Evolutionary conservation across 2,329 filamentous ascomycete genomes (phyloP).

Genomic region (Pezizomycotina sp.): DNA sequence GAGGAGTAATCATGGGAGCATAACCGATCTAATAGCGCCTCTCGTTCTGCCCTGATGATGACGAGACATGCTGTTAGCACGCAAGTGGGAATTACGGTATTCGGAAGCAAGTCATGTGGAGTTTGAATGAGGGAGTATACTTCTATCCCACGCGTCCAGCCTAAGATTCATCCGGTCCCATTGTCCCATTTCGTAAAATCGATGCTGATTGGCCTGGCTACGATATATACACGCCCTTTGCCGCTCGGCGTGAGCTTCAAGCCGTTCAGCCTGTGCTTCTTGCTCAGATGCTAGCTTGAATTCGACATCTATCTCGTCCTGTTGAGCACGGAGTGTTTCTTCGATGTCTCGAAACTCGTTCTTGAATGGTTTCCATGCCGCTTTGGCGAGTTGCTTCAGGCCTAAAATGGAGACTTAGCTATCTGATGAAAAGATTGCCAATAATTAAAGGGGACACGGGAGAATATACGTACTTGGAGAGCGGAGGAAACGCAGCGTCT

Average conservation of each 20-base stretch:
- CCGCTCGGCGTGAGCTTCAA: not conserved
- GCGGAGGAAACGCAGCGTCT: slow-evolving; percentile 11
- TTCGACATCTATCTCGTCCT: not conserved
- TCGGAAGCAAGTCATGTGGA: too few relatives aligned
- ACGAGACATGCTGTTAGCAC: too few relatives aligned
- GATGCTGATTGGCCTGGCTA: not conserved
- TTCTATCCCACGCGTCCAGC: too few relatives aligned
- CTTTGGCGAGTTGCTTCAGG: slow-evolving; percentile 2
- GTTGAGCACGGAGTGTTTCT: slow-evolving; percentile 1
- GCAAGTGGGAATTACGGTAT: too few relatives aligned
- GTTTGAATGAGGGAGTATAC: too few relatives aligned
- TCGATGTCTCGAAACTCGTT: slow-evolving; percentile 9
- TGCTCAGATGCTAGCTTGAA: slow-evolving; percentile 4
- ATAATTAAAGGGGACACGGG: too few relatives aligned
- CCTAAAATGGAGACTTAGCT: too few relatives aligned
- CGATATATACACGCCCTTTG: slow-evolving; percentile 1
- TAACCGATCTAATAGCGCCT: too few relatives aligned
- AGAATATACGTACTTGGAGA: slow-evolving; percentile 4
- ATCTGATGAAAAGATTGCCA: too few relatives aligned
- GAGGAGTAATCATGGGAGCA: too few relatives aligned
- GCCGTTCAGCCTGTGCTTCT: too few relatives aligned
- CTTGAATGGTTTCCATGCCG: slow-evolving; percentile 11
- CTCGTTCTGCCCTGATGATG: too few relatives aligned
- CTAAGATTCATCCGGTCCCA: not conserved
- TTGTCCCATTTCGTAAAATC: not conserved